Conservation (phyloP, 176 grass and related monocot species). For the Phoenix roebelenii region DNA sequence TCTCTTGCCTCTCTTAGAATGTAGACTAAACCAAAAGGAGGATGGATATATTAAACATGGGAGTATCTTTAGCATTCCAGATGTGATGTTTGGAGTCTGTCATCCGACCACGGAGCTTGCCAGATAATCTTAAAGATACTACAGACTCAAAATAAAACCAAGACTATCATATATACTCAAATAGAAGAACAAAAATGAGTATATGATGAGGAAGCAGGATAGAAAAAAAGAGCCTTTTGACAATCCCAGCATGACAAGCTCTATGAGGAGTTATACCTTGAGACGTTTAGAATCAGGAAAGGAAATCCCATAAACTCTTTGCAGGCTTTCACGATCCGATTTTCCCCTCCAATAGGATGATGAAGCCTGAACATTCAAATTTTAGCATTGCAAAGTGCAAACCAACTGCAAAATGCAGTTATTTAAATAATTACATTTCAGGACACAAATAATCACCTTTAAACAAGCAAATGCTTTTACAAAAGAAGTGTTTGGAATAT, state of each 20-base stretch:
- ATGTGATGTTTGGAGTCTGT: too few species aligned
- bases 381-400: conserved; percentile 21
- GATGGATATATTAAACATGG: too few species aligned
- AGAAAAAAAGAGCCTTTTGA: too few species aligned
- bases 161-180: too few species aligned
- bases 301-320: conserved; percentile 97
- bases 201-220: too few species aligned
- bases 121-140: too few species aligned
- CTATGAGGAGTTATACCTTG: conserved; percentile 41
- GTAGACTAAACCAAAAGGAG: too few species aligned
- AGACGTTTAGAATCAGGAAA: conserved; percentile 96
- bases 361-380: conserved; percentile 53
- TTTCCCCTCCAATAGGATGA: conserved; percentile 98
- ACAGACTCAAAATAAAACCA: too few species aligned
- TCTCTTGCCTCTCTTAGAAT: too few species aligned
- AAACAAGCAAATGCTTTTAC: conserved; percentile 96
- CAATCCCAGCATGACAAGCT: not conserved
- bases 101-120: too few species aligned
- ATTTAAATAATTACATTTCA: conserved; percentile 11
- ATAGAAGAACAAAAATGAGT: too few species aligned
- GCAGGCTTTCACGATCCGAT: conserved; percentile 86
- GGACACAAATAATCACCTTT: conserved; percentile 50
- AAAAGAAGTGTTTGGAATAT: conserved; percentile 92
- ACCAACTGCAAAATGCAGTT: conserved; percentile 4
- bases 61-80: too few species aligned